Conservation (phyloP, 805 yeast species). For the Debaryomyces tyrocola region DNA sequence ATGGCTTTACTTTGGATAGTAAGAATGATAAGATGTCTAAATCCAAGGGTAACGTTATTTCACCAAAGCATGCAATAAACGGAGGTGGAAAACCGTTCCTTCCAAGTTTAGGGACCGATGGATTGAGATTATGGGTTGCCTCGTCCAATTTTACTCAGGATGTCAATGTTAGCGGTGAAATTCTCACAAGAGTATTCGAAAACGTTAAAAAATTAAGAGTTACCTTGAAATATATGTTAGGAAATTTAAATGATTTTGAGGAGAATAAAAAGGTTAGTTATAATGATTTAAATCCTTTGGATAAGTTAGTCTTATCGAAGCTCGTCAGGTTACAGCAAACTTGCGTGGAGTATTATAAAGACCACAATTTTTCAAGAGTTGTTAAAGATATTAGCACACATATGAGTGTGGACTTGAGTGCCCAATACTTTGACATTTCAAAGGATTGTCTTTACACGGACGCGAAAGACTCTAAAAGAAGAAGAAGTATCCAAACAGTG, state of each 20-base stretch:
- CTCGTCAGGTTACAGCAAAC: conserved; percentile 47
- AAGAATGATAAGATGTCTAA: conserved; percentile 91
- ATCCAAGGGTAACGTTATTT: conserved; percentile 78
- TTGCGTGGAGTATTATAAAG: conserved; percentile 47
- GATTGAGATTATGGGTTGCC: conserved; percentile 87
- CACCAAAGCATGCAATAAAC: conserved; percentile 65
- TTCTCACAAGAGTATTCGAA: conserved; percentile 75
- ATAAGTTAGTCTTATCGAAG: conserved; percentile 61
- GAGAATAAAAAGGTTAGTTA: conserved; percentile 33
- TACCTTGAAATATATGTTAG: conserved; percentile 77
- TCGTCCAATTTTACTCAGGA: conserved; percentile 85
- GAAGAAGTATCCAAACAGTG: conserved; percentile 68
- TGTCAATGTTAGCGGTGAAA: conserved; percentile 68
- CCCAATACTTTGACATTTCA: conserved; percentile 81
- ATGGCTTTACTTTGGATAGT: conserved; percentile 89
- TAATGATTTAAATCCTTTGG: conserved; percentile 44
- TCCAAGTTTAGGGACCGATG: conserved; percentile 84
- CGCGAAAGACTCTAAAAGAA: conserved; percentile 38
- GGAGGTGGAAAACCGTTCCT: conserved; percentile 49
- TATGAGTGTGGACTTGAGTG: conserved; percentile 72
- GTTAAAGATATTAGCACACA: conserved; percentile 68
- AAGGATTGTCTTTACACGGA: conserved; percentile 88
- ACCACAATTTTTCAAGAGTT: conserved; percentile 67
- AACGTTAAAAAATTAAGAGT: conserved; percentile 78
- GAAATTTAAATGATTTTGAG: conserved; percentile 58